Conservation (phyloP, 78 protist genomes). For the Protostelium mycophagum region DNA sequence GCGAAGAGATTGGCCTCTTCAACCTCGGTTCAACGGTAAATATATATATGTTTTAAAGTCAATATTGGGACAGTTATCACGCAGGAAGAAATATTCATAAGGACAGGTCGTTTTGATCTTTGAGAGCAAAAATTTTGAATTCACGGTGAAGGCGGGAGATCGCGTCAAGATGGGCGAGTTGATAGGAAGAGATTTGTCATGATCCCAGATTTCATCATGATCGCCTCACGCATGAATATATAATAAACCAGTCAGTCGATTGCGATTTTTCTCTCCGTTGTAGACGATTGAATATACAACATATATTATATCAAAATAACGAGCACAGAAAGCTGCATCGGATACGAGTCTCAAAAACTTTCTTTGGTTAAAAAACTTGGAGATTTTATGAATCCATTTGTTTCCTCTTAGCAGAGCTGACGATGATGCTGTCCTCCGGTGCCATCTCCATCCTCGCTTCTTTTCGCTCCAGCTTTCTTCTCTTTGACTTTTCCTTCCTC, state of each 20-base stretch:
- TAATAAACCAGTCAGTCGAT: too few relatives aligned
- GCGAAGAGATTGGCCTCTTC: constrained; percentile 75
- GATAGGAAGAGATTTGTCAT: constrained; percentile 24
- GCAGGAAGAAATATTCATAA: not conserved
- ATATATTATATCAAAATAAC: too few relatives aligned
- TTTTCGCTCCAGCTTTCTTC: not conserved
- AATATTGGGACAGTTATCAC: not conserved
- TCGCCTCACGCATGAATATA: too few relatives aligned
- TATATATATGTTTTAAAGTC: not conserved
- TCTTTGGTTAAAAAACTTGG: too few relatives aligned
- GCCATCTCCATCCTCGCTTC: not conserved
- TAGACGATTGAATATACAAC: too few relatives aligned
- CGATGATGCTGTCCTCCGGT: not conserved
- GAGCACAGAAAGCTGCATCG: too few relatives aligned
- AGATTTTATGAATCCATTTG: too few relatives aligned
- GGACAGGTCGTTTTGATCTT: constrained; percentile 49
- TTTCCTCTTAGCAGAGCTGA: too few relatives aligned
- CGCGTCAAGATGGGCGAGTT: constrained; percentile 51
- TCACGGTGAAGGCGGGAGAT: constrained; percentile 52
- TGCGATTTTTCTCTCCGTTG: too few relatives aligned
- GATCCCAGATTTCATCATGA: too few relatives aligned
- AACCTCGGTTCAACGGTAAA: constrained; percentile 65
- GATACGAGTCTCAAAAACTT: too few relatives aligned
- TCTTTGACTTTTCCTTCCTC: not conserved
- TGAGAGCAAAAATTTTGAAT: constrained; percentile 57